Conservation (phyloP, 2,329 filamentous ascomycete species). For the Beauveria bassiana region DNA sequence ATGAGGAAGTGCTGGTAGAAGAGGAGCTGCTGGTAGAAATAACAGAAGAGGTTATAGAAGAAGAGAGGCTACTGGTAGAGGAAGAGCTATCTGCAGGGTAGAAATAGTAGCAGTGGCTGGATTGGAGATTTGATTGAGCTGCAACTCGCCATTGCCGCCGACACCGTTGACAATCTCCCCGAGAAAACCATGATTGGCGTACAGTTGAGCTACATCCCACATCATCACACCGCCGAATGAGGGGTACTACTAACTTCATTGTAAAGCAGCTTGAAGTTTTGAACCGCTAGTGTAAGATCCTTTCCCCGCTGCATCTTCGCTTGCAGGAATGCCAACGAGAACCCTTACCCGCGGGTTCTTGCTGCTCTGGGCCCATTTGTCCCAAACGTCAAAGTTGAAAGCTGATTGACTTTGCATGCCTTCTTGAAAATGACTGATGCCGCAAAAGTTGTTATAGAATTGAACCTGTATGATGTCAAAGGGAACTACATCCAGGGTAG, state of each 20-base stretch:
- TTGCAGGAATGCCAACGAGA: conserved; percentile 53
- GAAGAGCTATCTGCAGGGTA: no score
- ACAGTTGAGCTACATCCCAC: conserved; percentile 58
- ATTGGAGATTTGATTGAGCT: no score
- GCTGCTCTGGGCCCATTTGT: conserved; percentile 54
- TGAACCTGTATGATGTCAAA: conserved; percentile 57
- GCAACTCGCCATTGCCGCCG: conserved; percentile 4
- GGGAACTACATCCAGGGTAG: conserved; percentile 46
- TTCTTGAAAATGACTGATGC: conserved; percentile 41
- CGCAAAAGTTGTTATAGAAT: conserved; percentile 65
- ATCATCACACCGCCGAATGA: conserved; percentile 63
- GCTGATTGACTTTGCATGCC: conserved; percentile 37
- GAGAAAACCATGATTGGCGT: conserved; percentile 48
- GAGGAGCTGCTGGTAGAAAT: no score
- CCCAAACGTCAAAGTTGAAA: conserved; percentile 58
- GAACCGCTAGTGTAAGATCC: conserved; percentile 42
- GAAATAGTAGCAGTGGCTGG: no score
- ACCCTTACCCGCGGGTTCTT: conserved; percentile 54
- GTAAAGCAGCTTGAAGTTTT: conserved; percentile 41
- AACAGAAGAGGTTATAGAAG: no score
- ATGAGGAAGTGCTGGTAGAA: no score
- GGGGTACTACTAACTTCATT: conserved; percentile 45
- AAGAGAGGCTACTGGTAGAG: no score
- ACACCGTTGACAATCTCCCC: conserved; percentile 32
- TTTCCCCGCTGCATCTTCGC: conserved; percentile 32